Conservation (phyloP, 2,329 filamentous ascomycete species). For the Apiospora koreana region DNA sequence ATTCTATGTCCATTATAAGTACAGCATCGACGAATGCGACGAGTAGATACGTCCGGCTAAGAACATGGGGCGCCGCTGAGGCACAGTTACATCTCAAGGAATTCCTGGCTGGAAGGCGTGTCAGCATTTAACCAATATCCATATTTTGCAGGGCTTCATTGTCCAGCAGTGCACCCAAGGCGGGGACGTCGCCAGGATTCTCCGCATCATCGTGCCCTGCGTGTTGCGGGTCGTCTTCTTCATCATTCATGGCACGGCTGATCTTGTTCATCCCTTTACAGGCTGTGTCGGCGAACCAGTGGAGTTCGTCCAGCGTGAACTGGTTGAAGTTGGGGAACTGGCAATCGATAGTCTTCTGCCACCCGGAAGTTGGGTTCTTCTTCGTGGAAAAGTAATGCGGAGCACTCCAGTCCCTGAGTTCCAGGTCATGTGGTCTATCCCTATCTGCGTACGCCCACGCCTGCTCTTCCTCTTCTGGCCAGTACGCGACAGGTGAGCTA, state of each 20-base stretch:
- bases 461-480: conserved; percentile 25
- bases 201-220: neutral
- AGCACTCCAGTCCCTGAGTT: conserved; percentile 29
- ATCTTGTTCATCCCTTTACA: conserved; percentile 46
- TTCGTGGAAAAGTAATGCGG: conserved; percentile 31
- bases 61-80: neutral
- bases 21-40: neutral
- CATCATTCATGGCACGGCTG: conserved; percentile 28
- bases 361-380: conserved; percentile 42
- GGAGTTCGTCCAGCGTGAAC: conserved; percentile 44
- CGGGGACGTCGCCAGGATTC: neutral
- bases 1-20: neutral
- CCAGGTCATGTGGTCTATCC: conserved; percentile 30
- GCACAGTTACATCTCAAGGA: neutral
- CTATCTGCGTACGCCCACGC: conserved; percentile 23
- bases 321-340: conserved; percentile 45
- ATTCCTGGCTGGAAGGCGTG: neutral
- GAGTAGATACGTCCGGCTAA: neutral
- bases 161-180: neutral
- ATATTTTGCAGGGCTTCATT: neutral
- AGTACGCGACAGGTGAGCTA: conserved; percentile 36
- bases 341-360: conserved; percentile 45
- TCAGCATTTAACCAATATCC: neutral
- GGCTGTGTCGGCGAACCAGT: conserved; percentile 45
- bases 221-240: conserved; percentile 5